A percentile compares a stretch with the other conserved stretches of the same genome.
These are phyloP conservation scores for Cucurbita maxima DNA, from an alignment of 306 rosid species.

Conservation along the genomic window DNA sequence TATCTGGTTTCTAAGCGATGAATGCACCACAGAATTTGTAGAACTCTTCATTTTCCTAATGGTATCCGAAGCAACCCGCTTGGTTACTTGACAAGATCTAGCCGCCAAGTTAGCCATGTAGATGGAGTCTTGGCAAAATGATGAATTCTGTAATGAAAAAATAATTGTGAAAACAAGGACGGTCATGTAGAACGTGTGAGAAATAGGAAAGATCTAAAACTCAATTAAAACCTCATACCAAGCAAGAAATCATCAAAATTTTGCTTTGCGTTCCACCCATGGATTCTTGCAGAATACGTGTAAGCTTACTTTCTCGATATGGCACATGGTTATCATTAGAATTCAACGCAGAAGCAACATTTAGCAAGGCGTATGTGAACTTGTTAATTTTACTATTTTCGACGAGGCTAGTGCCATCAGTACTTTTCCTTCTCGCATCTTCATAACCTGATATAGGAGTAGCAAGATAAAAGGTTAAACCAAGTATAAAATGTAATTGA, in stretches of 20 bases:
- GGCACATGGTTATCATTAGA: conserved; percentile 49
- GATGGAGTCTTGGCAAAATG: conserved; percentile 68
- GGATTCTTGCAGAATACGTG: conserved; percentile 78
- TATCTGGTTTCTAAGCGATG: conserved; percentile 26
- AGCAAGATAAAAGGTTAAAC: background rate
- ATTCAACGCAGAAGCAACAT: conserved; percentile 51
- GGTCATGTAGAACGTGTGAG: background rate
- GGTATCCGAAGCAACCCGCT: conserved; percentile 11
- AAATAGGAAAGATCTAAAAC: background rate
- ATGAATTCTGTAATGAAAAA: conserved; percentile 34
- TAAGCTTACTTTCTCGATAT: conserved; percentile 77
- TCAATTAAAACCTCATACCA: conserved; percentile 31
- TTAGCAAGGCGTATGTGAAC: conserved; percentile 57
- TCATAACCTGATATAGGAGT: conserved; percentile 47
- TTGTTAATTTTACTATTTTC: conserved; percentile 52
- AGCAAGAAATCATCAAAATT: conserved; percentile 57
- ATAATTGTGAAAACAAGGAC: background rate
- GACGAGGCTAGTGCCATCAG: conserved; percentile 20
- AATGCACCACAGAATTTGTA: conserved; percentile 11
- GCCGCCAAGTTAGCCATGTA: conserved; percentile 61
- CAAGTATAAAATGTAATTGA: background rate
- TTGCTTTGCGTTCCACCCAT: conserved; percentile 34
- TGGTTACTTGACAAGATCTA: conserved; percentile 38
- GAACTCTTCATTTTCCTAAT: conserved; percentile 26
- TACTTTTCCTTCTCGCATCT: conserved; percentile 53